Base-by-base conservation (phyloP, 73 alveolate genomes). In the Paramecium bursaria region DNA sequence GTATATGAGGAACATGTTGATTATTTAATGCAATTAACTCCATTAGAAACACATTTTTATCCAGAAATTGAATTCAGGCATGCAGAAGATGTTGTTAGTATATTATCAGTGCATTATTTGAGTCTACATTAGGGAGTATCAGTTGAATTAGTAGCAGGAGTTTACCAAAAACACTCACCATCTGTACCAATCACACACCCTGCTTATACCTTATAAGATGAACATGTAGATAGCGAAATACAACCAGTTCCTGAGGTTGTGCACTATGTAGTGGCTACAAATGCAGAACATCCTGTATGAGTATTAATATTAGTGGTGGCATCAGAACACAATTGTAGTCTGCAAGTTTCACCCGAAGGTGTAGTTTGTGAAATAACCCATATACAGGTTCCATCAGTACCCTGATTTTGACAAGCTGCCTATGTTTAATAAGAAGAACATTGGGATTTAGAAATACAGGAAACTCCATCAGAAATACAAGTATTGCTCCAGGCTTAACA, bases 301-400 rank as follows among this genome's bases (percentile, higher is more conserved):
- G 49, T 39, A 7, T 7, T 11, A 39, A 39, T 39, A 39, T 5
- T 7, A 5, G 5, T 11, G 5, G 49, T 39, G 11, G 49, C 49
- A 39, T 39, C 49, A 39, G 14, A 7, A 11, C 49, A 39, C 5
- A 5, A 7, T 39, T 11, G 5, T 5, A 39, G 49, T 39, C 11
- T 39, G 49, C 49, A 39, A n/a, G n/a, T n/a, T 39, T 39, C 49
- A 7, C 49, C 49, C 5, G n/a, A n/a, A 39, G 49, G 14, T 11
- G 14, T 39, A 39, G 14, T 7, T 39, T 7, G 3, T 6, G 11
- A 19, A 35, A 33, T 4, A 30, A 19, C 22, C 76, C 76, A 57
- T 14, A 57, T 30, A 30, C 76, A 57, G n/a, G 19, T 29, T 2
- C 76, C 76, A 57, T 57, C 76, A 11, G 50, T 57, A 30, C 76